Evolutionary conservation across 768 basidiomycete species (phyloP).

Genomic region (Phylloporus scabripes): DNA sequence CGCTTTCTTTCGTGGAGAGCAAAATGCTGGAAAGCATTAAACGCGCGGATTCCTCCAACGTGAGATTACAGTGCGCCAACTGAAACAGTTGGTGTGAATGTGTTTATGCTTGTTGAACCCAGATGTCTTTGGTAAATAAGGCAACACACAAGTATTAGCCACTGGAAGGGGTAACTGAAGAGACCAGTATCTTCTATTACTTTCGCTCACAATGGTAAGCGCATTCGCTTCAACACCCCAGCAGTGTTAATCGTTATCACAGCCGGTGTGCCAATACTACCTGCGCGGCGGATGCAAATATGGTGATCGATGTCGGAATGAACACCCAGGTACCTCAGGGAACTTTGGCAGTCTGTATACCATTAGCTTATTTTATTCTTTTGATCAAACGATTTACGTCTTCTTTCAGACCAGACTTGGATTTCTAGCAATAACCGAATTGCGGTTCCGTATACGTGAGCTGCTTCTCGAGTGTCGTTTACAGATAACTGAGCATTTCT

Average conservation of each 20-base stretch:
- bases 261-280: constrained; percentile 61
- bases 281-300: constrained; percentile 62
- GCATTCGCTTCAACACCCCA: neutral
- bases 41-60: too few relatives aligned
- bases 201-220: constrained; percentile 15
- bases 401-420: constrained; percentile 38
- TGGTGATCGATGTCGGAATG: constrained; percentile 59
- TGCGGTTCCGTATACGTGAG: constrained; percentile 38
- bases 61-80: too few relatives aligned
- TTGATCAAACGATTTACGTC: constrained; percentile 9
- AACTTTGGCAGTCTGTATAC: constrained; percentile 50
- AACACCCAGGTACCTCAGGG: constrained; percentile 44
- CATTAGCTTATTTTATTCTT: constrained; percentile 3
- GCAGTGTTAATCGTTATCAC: constrained; percentile 1
- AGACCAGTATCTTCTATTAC: too few relatives aligned
- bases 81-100: neutral
- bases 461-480: neutral
- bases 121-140: neutral
- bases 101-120: neutral
- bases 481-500: neutral
- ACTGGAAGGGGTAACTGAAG: too few relatives aligned
- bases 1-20: neutral
- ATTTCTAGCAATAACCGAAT: constrained; percentile 26
- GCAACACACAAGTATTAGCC: neutral
- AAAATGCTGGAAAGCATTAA: neutral